Base-by-base conservation (phyloP, 2,329 filamentous ascomycete species). In the Fusarium metavorans region DNA sequence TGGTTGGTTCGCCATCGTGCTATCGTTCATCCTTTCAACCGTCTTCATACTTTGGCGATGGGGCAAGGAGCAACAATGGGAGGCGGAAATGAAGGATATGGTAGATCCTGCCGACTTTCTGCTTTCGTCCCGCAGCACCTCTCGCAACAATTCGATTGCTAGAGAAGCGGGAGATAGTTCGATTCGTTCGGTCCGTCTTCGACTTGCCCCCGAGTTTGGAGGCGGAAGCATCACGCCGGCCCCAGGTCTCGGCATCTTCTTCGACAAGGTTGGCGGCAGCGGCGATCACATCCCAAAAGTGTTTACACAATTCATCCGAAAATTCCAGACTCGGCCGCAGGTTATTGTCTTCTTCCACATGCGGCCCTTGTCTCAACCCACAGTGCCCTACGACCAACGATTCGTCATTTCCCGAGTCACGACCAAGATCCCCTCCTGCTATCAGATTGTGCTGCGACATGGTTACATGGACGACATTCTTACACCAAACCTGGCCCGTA, bases 1-100 rank as follows among this genome's bases (percentile, higher is more conserved):
- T 1, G 93, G 92, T 2, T 95, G 93, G 93, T 94, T 95, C 78
- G 95, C 93, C 0, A 83, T 95, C 2, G 85, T 90, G 0, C 85
- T 95, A 6, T 87, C 92, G 0, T 84, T 85, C 4, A 83, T 93
- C 10, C 87, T 95, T 2, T 88, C 91, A 0, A 84, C 82, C 50
- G 82, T 95, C 50, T 93, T 95, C 78, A 85, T 94, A 3, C 87
- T 95, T 13, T 95, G 93, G 93, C 89, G 93, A 35, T 95, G 91
- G 76, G 93, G 93, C 18, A 95, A 95, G 80, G 92, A 95, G 78
- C 88, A 90, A 70, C 93, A 95, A 79, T 95, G 93, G 93, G 83
- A 83, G 8, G 90, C 93, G 3, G 93, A 95, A 82, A 87, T 87
- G 1, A 85, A 88, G 66, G 92, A 94, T 74, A 86, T 87, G 5